A percentile compares a stretch with the other conserved stretches of the same genome.
phyloP scores from a whole-genome alignment of 768 basidiomycete genomes.

The Tephrocybe sp. region DNA sequence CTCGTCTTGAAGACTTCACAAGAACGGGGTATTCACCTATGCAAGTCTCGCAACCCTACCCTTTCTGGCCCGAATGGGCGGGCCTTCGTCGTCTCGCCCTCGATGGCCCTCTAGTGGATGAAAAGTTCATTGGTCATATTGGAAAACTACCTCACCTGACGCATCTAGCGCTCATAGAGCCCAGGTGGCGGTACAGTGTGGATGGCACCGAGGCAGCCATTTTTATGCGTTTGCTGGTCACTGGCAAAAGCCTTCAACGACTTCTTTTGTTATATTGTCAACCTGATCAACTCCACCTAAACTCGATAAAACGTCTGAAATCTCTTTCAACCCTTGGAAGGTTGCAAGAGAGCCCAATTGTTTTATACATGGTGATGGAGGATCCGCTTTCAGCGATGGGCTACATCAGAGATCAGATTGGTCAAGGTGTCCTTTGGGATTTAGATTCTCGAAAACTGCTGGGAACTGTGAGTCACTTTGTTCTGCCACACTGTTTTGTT shows the following conservation, averaged over 20 bases:
- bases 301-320: conserved; percentile 13
- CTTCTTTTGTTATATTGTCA: conserved; percentile 16
- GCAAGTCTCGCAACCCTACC: conserved; percentile 10
- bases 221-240: conserved; percentile 10
- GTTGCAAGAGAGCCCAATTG: neutral
- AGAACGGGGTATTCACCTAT: conserved; percentile 15
- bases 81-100: conserved; percentile 14
- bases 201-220: conserved; percentile 16
- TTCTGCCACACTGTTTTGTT: too few relatives aligned
- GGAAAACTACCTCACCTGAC: conserved; percentile 6
- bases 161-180: conserved; percentile 16
- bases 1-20: conserved; percentile 13
- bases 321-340: neutral
- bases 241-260: conserved; percentile 7
- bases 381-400: conserved; percentile 4
- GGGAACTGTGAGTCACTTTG: neutral
- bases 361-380: conserved; percentile 11
- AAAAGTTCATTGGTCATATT: conserved; percentile 11
- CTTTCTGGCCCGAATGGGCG: conserved; percentile 11
- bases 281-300: conserved; percentile 2
- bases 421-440: conserved; percentile 11
- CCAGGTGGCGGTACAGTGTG: conserved; percentile 14
- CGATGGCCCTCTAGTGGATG: conserved; percentile 13
- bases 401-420: conserved; percentile 11
- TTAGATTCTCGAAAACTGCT: conserved; percentile 4